These are phyloP conservation scores for Candida wancherniae DNA, from an alignment of 805 yeast genomes.

Conservation along the genomic window DNA sequence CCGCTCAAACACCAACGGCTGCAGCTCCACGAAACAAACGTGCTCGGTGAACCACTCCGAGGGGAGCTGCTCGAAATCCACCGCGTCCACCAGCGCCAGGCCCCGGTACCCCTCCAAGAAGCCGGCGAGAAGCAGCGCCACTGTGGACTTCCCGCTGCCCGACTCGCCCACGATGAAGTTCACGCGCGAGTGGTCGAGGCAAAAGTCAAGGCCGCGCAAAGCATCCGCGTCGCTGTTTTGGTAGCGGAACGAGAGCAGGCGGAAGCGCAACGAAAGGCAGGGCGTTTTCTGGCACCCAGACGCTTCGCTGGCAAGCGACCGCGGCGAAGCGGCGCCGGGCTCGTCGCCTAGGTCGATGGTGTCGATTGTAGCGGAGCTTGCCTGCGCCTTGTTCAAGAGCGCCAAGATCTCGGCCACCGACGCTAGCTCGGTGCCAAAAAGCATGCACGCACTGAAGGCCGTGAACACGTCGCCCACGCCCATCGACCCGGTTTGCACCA, in stretches of 20 bases:
- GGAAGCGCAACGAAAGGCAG: neutral
- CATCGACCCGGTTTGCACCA: constrained; percentile 50
- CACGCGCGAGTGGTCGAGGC: constrained; percentile 40
- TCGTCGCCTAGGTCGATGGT: constrained; percentile 19
- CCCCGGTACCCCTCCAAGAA: constrained; percentile 57
- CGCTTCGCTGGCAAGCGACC: constrained; percentile 1
- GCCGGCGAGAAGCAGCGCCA: constrained; percentile 57
- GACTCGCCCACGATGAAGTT: constrained; percentile 80
- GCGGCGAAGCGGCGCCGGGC: neutral
- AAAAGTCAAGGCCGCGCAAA: constrained; percentile 44
- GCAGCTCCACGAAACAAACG: constrained; percentile 72
- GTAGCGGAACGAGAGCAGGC: constrained; percentile 58
- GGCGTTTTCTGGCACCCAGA: constrained; percentile 4
- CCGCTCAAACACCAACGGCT: constrained; percentile 49
- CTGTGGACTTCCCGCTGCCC: constrained; percentile 91
- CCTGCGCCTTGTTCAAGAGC: constrained; percentile 64
- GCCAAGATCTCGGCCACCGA: constrained; percentile 54
- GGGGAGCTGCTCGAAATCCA: constrained; percentile 39
- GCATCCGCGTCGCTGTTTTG: constrained; percentile 50
- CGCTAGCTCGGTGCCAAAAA: constrained; percentile 60
- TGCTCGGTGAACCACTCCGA: constrained; percentile 53
- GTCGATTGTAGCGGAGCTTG: constrained; percentile 54
- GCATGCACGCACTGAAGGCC: constrained; percentile 76
- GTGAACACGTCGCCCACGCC: constrained; percentile 66
- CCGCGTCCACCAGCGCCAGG: constrained; percentile 51